phyloP scores from a whole-genome alignment of 257 asterid genomes.

The Solanum commersonii region DNA sequence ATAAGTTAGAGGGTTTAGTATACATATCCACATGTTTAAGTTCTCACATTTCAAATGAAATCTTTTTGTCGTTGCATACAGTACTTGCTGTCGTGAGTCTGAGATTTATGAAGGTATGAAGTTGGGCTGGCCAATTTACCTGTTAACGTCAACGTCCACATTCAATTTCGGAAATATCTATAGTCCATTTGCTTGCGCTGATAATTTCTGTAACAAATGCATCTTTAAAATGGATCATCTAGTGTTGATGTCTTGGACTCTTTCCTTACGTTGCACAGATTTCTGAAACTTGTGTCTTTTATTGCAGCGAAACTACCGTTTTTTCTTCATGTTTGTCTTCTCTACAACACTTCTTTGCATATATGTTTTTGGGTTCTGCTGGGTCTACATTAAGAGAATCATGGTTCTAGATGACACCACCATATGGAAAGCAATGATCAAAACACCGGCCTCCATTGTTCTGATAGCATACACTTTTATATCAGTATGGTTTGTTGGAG shows the following conservation, averaged over 20 bases:
- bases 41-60: neutral
- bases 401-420: conserved; percentile 54
- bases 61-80: neutral
- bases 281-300: conserved; percentile 3
- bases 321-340: conserved; percentile 98
- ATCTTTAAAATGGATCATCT: neutral
- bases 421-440: conserved; percentile 86
- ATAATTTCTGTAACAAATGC: neutral
- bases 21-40: neutral
- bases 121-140: neutral
- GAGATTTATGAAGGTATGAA: neutral
- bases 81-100: neutral
- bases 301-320: conserved; percentile 93
- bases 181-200: neutral
- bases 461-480: conserved; percentile 80
- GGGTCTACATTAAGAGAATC: conserved; percentile 80
- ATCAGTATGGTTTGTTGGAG: conserved; percentile 97
- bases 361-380: conserved; percentile 87
- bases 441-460: conserved; percentile 89
- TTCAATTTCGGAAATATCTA: neutral
- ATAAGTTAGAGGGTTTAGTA: neutral
- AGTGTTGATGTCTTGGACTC: neutral
- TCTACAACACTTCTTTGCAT: conserved; percentile 93
- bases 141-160: neutral
- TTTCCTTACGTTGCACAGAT: neutral